phyloP scores from a whole-genome alignment of 805 yeast species.

The Komagataella pastoris region DNA sequence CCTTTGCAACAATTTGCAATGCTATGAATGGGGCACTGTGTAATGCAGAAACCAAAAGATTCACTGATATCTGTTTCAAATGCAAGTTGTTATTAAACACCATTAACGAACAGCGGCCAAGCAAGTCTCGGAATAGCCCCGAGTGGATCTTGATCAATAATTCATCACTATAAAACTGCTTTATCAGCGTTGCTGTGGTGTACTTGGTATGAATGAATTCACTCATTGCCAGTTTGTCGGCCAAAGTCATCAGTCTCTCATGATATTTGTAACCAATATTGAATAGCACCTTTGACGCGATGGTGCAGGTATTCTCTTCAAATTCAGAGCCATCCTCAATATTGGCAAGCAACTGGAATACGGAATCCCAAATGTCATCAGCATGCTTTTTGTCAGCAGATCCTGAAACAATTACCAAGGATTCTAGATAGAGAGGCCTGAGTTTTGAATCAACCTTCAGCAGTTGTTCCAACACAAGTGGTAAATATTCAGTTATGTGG shows the following conservation, averaged over 20 bases:
- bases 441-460: slow-evolving; percentile 3
- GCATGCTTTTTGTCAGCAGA: slow-evolving; percentile 10
- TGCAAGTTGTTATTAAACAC: slow-evolving; percentile 24
- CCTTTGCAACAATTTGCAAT: slow-evolving; percentile 26
- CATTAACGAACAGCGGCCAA: slow-evolving; percentile 12
- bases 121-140: slow-evolving; percentile 7
- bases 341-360: slow-evolving; percentile 2
- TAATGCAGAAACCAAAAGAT: slow-evolving; percentile 44
- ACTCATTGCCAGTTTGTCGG: slow-evolving; percentile 3
- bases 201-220: slow-evolving; percentile 7
- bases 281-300: slow-evolving; percentile 7
- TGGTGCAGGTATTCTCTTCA: slow-evolving; percentile 4
- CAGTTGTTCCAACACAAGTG: slow-evolving; percentile 17
- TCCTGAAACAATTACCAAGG: slow-evolving; percentile 3
- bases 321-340: slow-evolving; percentile 2
- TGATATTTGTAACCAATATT: slow-evolving; percentile 7
- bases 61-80: slow-evolving; percentile 47
- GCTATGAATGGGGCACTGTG: slow-evolving; percentile 39
- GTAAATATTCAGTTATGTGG: slow-evolving; percentile 24
- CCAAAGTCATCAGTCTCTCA: not conserved
- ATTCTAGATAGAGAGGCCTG: not conserved
- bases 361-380: slow-evolving; percentile 5
- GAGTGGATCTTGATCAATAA: slow-evolving; percentile 2
- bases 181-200: slow-evolving; percentile 16
- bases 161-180: slow-evolving; percentile 10